phyloP scores from a whole-genome alignment of 257 asterid genomes.

The Parsonsia alboflavescens region DNA sequence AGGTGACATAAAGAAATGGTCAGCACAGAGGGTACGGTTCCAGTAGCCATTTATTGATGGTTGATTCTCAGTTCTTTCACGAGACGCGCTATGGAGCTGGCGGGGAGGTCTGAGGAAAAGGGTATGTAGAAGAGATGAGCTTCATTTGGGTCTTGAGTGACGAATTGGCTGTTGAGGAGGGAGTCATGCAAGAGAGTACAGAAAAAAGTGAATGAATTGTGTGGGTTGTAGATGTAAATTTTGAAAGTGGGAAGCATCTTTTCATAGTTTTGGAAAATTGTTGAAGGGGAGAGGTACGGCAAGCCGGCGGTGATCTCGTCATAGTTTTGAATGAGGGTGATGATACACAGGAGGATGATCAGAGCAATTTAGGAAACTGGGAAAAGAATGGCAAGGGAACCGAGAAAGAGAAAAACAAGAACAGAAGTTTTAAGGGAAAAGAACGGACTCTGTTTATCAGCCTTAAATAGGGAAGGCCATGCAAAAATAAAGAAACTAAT shows the following conservation, averaged over 20 bases:
- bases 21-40: slow-evolving; percentile 95
- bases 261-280: slow-evolving; percentile 49
- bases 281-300: slow-evolving; percentile 59
- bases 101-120: slow-evolving; percentile 53
- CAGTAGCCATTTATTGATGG: slow-evolving; percentile 64
- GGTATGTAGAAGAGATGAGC: slow-evolving; percentile 85
- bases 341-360: slow-evolving; percentile 5
- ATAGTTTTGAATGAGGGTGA: slow-evolving; percentile 10
- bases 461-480: too few relatives aligned
- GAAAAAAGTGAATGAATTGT: slow-evolving; percentile 33
- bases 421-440: too few relatives aligned
- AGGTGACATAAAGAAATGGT: slow-evolving; percentile 66
- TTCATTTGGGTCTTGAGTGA: slow-evolving; percentile 50
- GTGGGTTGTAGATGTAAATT: slow-evolving; percentile 59
- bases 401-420: too few relatives aligned
- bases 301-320: slow-evolving; percentile 27
- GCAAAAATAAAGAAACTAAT: too few relatives aligned
- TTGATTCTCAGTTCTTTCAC: slow-evolving; percentile 47
- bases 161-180: slow-evolving; percentile 50
- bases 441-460: too few relatives aligned
- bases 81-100: slow-evolving; percentile 59
- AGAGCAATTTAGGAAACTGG: too few relatives aligned
- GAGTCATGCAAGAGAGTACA: slow-evolving; percentile 43
- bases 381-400: too few relatives aligned
- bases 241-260: slow-evolving; percentile 58